Evolutionary conservation across 495 filamentous ascomycete species (phyloP).

Genomic region (Immersiella caudata): DNA sequence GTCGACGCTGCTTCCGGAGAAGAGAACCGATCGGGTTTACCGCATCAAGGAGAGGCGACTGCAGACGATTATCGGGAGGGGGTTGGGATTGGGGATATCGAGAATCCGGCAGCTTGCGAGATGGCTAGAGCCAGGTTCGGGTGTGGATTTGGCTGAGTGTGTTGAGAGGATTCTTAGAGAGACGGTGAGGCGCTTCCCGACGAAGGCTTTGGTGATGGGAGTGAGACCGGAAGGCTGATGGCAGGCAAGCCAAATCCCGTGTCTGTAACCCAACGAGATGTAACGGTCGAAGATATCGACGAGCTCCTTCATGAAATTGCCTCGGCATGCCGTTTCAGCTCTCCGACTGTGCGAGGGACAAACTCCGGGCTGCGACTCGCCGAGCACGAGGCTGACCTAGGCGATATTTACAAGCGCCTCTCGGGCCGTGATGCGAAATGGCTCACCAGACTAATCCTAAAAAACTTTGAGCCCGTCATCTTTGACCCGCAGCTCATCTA

Average conservation of each 20-base stretch:
- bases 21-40: conserved; percentile 75
- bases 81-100: conserved; percentile 60
- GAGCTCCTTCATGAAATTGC: conserved; percentile 63
- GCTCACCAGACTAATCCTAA: conserved; percentile 81
- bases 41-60: conserved; percentile 62
- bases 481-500: conserved; percentile 49
- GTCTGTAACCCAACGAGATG: conserved; percentile 38
- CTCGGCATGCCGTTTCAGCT: conserved; percentile 68
- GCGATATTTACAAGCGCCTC: conserved; percentile 60
- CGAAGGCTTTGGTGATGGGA: background rate
- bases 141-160: conserved; percentile 69
- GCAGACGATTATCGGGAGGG: conserved; percentile 64
- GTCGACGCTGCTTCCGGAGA: conserved; percentile 73
- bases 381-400: conserved; percentile 53
- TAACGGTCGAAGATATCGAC: conserved; percentile 79
- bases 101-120: conserved; percentile 62
- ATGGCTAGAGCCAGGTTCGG: conserved; percentile 58
- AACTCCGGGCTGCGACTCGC: conserved; percentile 35
- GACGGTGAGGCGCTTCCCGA: conserved; percentile 54
- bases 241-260: conserved; percentile 42
- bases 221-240: conserved; percentile 19
- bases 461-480: conserved; percentile 67
- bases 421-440: conserved; percentile 80
- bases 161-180: conserved; percentile 67
- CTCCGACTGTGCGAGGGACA: conserved; percentile 59